Base-by-base conservation (phyloP, 1,284 basidiomycete species). In the Cutaneotrichosporon daszewskae region DNA sequence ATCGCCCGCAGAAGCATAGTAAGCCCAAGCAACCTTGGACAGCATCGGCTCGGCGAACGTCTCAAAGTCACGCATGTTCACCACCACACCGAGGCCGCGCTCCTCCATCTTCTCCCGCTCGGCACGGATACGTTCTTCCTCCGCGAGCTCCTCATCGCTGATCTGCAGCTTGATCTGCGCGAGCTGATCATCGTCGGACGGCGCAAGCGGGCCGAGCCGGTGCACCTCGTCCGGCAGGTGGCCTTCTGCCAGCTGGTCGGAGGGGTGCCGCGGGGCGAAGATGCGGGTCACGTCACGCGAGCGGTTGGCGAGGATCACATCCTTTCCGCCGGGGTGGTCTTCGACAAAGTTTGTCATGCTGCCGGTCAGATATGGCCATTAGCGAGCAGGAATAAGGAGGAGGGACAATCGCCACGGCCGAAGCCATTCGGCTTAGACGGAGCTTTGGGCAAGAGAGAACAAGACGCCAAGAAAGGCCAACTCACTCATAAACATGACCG, bases 1-100 rank as follows among this genome's bases (percentile, higher is more conserved):
- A 57, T 91, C 89, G 3, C 84, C 76, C 2, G 84, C 84, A 19
- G 85, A 87, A 9, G 80, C 79, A 61, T 89, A 92, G 67, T 90
- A 92, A 4, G 87, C 82, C 55, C 78, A 73, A 3, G 83, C 85
- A 50, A 84, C 85, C 59, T 81, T 77, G 3, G 83, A 79, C 27
- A 88, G 70, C 19, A 85, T 72, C 29, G 79, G 76, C 53, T 77
- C 76, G 16, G 85, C 73, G 33, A 57, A 54, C 49, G 51, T 73
- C 81, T 84, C 60, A 50, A 63, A 63, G 44, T 63, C 60, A 27
- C 58, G 49, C 63, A 68, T 64, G 48, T 68, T 68, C 34, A 68
- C 53, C 20, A 68, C 56, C 2, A 45, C 53, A 2, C 64, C 63
- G 32, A 67, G 48, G 1, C 64, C 66, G 32, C 53, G 55, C 46